phyloP scores from a whole-genome alignment of 306 rosid genomes.

The Acacia acuminata region DNA sequence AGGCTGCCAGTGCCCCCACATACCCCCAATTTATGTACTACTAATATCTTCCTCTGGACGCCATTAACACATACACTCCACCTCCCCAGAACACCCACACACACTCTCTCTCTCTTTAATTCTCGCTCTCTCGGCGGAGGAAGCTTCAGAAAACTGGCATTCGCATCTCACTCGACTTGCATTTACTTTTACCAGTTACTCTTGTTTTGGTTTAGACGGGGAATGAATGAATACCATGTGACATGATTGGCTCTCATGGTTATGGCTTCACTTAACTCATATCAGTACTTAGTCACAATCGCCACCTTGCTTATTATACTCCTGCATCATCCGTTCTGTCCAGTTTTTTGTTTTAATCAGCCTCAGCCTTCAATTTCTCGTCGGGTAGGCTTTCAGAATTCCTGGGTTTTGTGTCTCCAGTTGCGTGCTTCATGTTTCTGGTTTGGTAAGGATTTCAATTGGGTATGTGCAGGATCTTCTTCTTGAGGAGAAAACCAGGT shows the following conservation, averaged over 20 bases:
- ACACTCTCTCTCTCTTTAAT: conserved; percentile 3
- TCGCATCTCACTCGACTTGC: conserved; percentile 39
- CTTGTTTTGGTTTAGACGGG: conserved; percentile 23
- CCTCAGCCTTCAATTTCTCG: conserved; percentile 43
- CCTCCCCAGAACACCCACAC: not conserved
- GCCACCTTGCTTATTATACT: conserved; percentile 42
- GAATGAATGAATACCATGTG: conserved; percentile 40
- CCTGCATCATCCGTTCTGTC: conserved; percentile 39
- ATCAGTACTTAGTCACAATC: conserved; percentile 32
- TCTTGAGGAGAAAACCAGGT: conserved; percentile 68
- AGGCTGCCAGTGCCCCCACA: conserved; percentile 47
- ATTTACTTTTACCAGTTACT: conserved; percentile 26
- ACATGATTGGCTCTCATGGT: conserved; percentile 44
- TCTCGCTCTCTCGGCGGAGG: conserved; percentile 11
- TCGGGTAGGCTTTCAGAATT: conserved; percentile 41
- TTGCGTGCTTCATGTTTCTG: not conserved
- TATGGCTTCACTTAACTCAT: conserved; percentile 45
- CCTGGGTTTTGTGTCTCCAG: not conserved
- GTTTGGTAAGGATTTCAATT: conserved; percentile 2
- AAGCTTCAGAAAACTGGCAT: conserved; percentile 35
- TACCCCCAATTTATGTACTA: conserved; percentile 46
- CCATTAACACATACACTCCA: conserved; percentile 1
- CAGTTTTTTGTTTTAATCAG: conserved; percentile 41
- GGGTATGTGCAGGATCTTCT: conserved; percentile 49
- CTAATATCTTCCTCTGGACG: conserved; percentile 19